A percentile compares a stretch with the other conserved stretches of the same genome.
These are phyloP conservation scores for Candida palmyrensis DNA, from an alignment of 805 yeast species.

Conservation along the genomic window DNA sequence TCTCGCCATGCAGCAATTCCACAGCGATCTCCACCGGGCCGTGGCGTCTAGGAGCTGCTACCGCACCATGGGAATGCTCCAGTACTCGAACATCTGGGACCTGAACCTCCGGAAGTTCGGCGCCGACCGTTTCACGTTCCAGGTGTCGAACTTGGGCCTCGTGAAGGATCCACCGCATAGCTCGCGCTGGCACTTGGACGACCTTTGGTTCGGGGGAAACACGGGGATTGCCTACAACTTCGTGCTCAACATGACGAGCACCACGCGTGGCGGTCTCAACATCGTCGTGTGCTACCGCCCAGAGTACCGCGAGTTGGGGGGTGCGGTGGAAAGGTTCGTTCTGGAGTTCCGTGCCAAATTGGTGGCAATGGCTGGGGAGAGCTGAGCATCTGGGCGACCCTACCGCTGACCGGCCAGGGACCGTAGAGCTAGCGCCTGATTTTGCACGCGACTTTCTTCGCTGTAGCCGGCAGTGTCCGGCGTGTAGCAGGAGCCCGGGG, in stretches of 20 bases:
- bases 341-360: too few relatives aligned
- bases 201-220: conserved; percentile 15
- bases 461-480: too few relatives aligned
- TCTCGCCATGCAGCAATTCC: conserved; percentile 2
- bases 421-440: too few relatives aligned
- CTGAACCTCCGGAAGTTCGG: conserved; percentile 8
- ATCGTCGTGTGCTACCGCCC: conserved; percentile 10
- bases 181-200: conserved; percentile 5
- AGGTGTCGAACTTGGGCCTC: conserved; percentile 17
- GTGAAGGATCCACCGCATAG: conserved; percentile 2
- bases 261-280: conserved; percentile 12
- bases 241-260: conserved; percentile 9
- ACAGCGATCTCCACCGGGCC: conserved; percentile 1
- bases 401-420: too few relatives aligned
- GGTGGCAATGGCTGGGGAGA: too few relatives aligned
- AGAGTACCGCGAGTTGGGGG: conserved; percentile 3
- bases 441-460: too few relatives aligned
- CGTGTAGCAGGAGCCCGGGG: too few relatives aligned
- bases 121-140: conserved; percentile 9
- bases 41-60: conserved; percentile 9
- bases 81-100: conserved; percentile 8
- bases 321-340: too few relatives aligned
- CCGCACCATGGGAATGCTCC: conserved; percentile 9
- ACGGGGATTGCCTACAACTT: conserved; percentile 12
- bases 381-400: too few relatives aligned